Percentiles rank a stretch among this genome's conserved stretches.
phyloP scores from a whole-genome alignment of 1,284 basidiomycete species.

The Moniliella sp. region DNA sequence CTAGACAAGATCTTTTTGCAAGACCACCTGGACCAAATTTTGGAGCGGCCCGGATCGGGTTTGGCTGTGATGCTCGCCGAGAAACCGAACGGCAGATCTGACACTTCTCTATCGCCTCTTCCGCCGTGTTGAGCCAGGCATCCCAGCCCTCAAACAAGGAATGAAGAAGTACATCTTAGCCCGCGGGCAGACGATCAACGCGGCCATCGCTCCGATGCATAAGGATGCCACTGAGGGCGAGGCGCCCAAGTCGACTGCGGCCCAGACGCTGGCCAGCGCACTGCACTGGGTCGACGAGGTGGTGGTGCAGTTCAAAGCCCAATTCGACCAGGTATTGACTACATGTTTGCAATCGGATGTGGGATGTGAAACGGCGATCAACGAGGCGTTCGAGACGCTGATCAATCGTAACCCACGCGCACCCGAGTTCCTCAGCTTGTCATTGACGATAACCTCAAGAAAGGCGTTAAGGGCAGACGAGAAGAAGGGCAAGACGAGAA shows the following conservation, averaged over 20 bases:
- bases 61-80: slow-evolving; percentile 68
- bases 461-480: slow-evolving; percentile 86
- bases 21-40: slow-evolving; percentile 52
- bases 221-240: slow-evolving; percentile 2
- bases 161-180: slow-evolving; percentile 55
- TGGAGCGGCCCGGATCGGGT: slow-evolving; percentile 64
- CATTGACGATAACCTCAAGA: slow-evolving; percentile 88
- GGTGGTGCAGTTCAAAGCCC: slow-evolving; percentile 72
- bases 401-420: slow-evolving; percentile 71
- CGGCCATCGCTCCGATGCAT: slow-evolving; percentile 34
- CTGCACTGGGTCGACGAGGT: slow-evolving; percentile 88
- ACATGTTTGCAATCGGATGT: slow-evolving; percentile 54
- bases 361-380: slow-evolving; percentile 54
- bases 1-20: slow-evolving; percentile 58
- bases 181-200: slow-evolving; percentile 63
- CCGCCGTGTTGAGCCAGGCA: slow-evolving; percentile 43
- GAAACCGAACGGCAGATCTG: slow-evolving; percentile 55
- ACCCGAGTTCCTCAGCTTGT: slow-evolving; percentile 88
- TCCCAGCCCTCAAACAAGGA: slow-evolving; percentile 45
- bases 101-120: slow-evolving; percentile 61
- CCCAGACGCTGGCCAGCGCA: too few species aligned
- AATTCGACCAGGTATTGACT: slow-evolving; percentile 57
- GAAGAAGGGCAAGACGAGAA: too few species aligned
- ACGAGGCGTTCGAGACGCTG: slow-evolving; percentile 85
- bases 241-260: too few species aligned